Percentiles rank a stretch among this genome's conserved stretches.
Evolutionary conservation across 2,329 filamentous ascomycete species (phyloP).

Genomic region (Fonsecaea monophora): DNA sequence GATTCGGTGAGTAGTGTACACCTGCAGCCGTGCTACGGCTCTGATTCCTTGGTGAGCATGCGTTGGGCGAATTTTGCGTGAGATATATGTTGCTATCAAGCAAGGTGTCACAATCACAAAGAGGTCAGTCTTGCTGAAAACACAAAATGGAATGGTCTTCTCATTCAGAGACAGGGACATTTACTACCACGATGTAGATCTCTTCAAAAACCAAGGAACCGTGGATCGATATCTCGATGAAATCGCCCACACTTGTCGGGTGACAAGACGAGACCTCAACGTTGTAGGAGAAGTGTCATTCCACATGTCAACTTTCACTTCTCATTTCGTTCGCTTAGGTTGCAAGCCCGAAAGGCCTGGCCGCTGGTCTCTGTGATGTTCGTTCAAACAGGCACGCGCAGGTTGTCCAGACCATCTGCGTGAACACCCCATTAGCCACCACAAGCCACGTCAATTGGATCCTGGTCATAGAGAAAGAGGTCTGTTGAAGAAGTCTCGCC

Average conservation of each 20-base stretch:
- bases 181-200: slow-evolving; percentile 66
- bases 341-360: slow-evolving; percentile 53
- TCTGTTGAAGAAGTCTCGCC: slow-evolving; percentile 40
- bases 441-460: slow-evolving; percentile 62
- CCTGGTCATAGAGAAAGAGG: slow-evolving; percentile 70
- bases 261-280: slow-evolving; percentile 62
- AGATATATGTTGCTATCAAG: slow-evolving; percentile 61
- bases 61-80: slow-evolving; percentile 56
- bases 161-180: slow-evolving; percentile 59
- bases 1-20: slow-evolving; percentile 55
- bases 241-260: slow-evolving; percentile 65
- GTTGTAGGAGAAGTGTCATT: slow-evolving; percentile 54
- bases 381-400: slow-evolving; percentile 11
- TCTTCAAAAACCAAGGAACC: slow-evolving; percentile 63
- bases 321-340: slow-evolving; percentile 43
- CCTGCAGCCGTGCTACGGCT: slow-evolving; percentile 5
- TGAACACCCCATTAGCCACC: slow-evolving; percentile 4
- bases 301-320: not conserved
- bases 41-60: slow-evolving; percentile 31
- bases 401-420: slow-evolving; percentile 25
- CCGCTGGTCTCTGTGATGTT: slow-evolving; percentile 42
- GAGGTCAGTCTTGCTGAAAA: slow-evolving; percentile 49
- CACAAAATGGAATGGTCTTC: slow-evolving; percentile 12
- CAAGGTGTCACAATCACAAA: slow-evolving; percentile 61
- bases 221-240: slow-evolving; percentile 68